phyloP scores from a whole-genome alignment of 1,139 yeast species.

The Yamadazyma triangularis region DNA sequence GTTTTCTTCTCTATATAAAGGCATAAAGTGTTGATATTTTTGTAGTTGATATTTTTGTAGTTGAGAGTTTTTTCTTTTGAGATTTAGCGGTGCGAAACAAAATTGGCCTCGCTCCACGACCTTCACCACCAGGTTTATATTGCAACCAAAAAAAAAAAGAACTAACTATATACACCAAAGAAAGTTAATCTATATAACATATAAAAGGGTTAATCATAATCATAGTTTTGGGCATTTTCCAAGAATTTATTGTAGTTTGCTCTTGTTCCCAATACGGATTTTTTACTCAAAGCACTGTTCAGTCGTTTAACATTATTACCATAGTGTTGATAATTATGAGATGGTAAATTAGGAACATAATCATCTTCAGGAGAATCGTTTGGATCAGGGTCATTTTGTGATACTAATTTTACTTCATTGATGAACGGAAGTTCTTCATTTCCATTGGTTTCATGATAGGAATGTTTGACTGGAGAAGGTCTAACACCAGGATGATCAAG shows the following conservation, averaged over 20 bases:
- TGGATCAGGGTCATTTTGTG: slow-evolving; percentile 8
- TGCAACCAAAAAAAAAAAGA: no score
- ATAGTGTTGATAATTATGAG: background rate
- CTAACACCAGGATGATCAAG: slow-evolving; percentile 14
- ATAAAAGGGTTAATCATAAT: slow-evolving; percentile 13
- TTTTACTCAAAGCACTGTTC: slow-evolving; percentile 29
- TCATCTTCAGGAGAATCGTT: slow-evolving; percentile 16
- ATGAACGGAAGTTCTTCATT: slow-evolving; percentile 36
- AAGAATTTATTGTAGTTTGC: slow-evolving; percentile 36
- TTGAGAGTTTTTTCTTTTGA: no score
- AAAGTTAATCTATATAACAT: no score
- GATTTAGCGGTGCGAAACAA: background rate
- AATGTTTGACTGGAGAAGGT: slow-evolving; percentile 5
- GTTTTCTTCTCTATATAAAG: slow-evolving; percentile 58
- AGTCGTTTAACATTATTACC: slow-evolving; percentile 17
- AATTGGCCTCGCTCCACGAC: no score
- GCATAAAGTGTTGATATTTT: no score
- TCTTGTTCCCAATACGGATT: slow-evolving; percentile 38
- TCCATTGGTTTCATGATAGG: background rate
- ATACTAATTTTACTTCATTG: slow-evolving; percentile 29
- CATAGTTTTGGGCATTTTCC: slow-evolving; percentile 25
- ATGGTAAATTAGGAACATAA: slow-evolving; percentile 2
- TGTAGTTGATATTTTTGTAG: no score
- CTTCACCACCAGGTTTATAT: no score
- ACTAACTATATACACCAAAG: no score